A percentile compares a stretch with the other conserved stretches of the same genome.
phyloP scores from a whole-genome alignment of 1,284 basidiomycete genomes.

The Ganoderma leucocontextum region DNA sequence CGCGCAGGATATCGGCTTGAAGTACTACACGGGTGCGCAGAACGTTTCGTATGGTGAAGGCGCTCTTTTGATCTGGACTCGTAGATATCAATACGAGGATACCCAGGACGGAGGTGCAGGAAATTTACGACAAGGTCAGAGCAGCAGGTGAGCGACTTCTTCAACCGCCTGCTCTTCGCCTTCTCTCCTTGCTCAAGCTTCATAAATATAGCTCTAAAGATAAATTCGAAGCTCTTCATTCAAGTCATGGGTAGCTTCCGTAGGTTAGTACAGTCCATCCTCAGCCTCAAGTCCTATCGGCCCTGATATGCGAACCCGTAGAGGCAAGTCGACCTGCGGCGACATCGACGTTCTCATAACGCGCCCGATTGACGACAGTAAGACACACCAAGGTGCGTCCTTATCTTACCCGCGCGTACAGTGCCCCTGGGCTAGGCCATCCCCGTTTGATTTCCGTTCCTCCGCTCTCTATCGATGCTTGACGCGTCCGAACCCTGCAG shows the following conservation, averaged over 20 bases:
- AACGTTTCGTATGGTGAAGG: neutral
- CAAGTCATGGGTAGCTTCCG: conserved; percentile 93
- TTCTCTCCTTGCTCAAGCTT: neutral
- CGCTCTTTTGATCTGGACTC: neutral
- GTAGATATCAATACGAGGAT: conserved; percentile 85
- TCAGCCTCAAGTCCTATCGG: neutral
- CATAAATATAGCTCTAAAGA: conserved; percentile 58
- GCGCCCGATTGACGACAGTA: conserved; percentile 74
- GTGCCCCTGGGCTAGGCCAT: neutral
- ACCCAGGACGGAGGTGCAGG: conserved; percentile 80
- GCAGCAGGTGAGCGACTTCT: conserved; percentile 59
- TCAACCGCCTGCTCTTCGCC: neutral
- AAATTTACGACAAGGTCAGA: conserved; percentile 77
- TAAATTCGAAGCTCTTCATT: conserved; percentile 79
- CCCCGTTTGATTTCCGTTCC: neutral
- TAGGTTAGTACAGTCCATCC: conserved; percentile 52
- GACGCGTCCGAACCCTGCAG: conserved; percentile 43
- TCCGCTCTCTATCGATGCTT: neutral
- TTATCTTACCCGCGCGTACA: neutral
- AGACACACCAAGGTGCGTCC: conserved; percentile 69
- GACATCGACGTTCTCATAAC: conserved; percentile 93
- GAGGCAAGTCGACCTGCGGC: conserved; percentile 81
- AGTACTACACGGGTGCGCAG: conserved; percentile 76
- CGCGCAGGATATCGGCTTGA: conserved; percentile 79
- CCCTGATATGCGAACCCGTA: conserved; percentile 39